Base-by-base conservation (phyloP, 176 grass and related monocot genomes). In the Cenchrus fungigraminus region DNA sequence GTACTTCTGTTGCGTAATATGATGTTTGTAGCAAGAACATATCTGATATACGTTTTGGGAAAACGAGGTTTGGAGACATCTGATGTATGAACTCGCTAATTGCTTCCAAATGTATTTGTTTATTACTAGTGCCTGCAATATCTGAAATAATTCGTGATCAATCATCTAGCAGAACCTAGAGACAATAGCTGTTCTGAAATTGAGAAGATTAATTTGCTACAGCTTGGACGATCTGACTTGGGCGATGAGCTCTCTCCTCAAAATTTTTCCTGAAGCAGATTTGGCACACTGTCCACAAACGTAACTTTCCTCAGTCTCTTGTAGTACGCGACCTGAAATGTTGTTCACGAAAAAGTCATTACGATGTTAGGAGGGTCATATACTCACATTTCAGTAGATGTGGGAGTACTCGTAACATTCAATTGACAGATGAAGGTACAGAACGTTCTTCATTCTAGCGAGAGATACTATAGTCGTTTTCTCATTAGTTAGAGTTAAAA, bases 301-400 rank as follows among this genome's bases (percentile, higher is more conserved):
- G 88, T 89, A 8, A 98, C 93, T 67, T 74, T 92, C 75, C 86
- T 90, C 89, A 98, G 58, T 64, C 86, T 92, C 69, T 98, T 95
- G 78, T 85, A 98, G 73, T 87, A 80, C 2, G 89, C 51, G 16
- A 98, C 96, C 96, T 98, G 64, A 76, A 37, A 90, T 51, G 68
- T 12, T 79, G 46, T 73, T 70, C 44, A 67, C 25, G 12, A 59
- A 61, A 22, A 90, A 1, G 8, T 53, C 17, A 79, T 16, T 85
- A 52, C 0, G 31, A 46, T 59, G 47, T 61, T 56, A 83, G 47
- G 34, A 79, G 8, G 15, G 8, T 19, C 19, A 69, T n/a, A 40
- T 40, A 40, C 37, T 40, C 37, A 40, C 4, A 81, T 20, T 56
- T 51, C 65, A 60, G 25, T 52, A 12, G 17, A 77, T 17, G 54